A percentile compares a stretch with the other conserved stretches of the same genome.
Evolutionary conservation across 2,329 filamentous ascomycete species (phyloP).

Genomic region (Onygenales sp.): DNA sequence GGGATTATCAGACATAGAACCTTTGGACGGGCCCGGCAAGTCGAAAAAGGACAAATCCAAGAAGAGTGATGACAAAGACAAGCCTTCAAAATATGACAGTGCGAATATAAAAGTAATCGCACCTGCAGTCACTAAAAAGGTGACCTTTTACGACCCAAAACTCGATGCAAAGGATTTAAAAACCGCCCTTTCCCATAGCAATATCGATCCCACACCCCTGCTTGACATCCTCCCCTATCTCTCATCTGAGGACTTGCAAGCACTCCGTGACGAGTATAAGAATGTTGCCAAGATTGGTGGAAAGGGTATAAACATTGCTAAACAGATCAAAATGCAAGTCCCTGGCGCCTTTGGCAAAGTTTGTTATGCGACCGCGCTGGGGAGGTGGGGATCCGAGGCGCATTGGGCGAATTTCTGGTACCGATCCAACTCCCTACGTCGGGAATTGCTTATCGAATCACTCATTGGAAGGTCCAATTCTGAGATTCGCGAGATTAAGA

Average conservation of each 20-base stretch:
- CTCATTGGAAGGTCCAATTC: slow-evolving; percentile 82
- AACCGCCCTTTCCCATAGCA: slow-evolving; percentile 59
- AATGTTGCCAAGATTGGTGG: slow-evolving; percentile 60
- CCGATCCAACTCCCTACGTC: slow-evolving; percentile 71
- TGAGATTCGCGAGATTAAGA: slow-evolving; percentile 82
- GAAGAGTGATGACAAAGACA: background rate
- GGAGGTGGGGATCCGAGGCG: slow-evolving; percentile 83
- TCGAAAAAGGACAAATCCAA: slow-evolving; percentile 16
- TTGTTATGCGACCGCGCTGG: slow-evolving; percentile 80
- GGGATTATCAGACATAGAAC: slow-evolving; percentile 44
- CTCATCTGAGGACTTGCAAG: slow-evolving; percentile 77
- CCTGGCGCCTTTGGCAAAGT: slow-evolving; percentile 69
- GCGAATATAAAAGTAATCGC: slow-evolving; percentile 25
- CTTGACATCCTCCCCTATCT: slow-evolving; percentile 77
- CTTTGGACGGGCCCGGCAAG: slow-evolving; percentile 25
- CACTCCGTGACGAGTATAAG: slow-evolving; percentile 85
- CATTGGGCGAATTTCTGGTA: slow-evolving; percentile 99
- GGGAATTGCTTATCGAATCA: slow-evolving; percentile 85
- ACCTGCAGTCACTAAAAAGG: slow-evolving; percentile 49
- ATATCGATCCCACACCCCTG: slow-evolving; percentile 60
- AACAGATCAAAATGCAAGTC: slow-evolving; percentile 38
- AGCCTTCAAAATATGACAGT: slow-evolving; percentile 16
- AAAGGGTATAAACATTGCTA: slow-evolving; percentile 42
- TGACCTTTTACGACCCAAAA: slow-evolving; percentile 71
- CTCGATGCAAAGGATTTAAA: slow-evolving; percentile 70